phyloP scores from a whole-genome alignment of 352 stramenopile species.

The Globisporangium yorkense region DNA sequence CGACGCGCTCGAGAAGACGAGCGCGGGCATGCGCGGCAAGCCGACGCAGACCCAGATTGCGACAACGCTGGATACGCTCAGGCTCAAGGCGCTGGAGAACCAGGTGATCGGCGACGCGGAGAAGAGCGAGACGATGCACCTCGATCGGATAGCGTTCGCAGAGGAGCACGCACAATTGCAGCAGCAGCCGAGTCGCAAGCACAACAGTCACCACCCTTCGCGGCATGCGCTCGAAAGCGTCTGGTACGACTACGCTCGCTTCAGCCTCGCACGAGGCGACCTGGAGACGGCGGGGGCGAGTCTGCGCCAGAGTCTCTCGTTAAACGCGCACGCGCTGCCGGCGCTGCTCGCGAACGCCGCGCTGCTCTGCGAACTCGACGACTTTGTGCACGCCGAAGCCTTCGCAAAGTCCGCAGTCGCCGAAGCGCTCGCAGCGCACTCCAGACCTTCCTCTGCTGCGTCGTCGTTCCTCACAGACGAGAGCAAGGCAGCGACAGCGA shows the following conservation, averaged over 20 bases:
- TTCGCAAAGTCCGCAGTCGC: constrained; percentile 39
- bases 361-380: constrained; percentile 52
- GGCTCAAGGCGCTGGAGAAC: constrained; percentile 57
- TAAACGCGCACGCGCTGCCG: constrained; percentile 32
- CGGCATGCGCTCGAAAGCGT: constrained; percentile 19
- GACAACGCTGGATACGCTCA: constrained; percentile 27
- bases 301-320: constrained; percentile 50
- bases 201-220: constrained; percentile 3
- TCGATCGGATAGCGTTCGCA: constrained; percentile 56
- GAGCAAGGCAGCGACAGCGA: neutral
- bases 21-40: constrained; percentile 13
- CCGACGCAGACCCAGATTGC: constrained; percentile 22
- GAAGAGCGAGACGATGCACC: constrained; percentile 56
- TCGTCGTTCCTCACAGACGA: neutral
- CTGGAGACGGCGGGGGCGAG: constrained; percentile 49
- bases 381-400: constrained; percentile 35
- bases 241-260: constrained; percentile 66
- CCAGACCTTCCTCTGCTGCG: neutral
- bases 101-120: constrained; percentile 60
- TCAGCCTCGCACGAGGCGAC: constrained; percentile 39
- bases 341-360: constrained; percentile 45
- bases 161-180: constrained; percentile 18
- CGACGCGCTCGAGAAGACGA: constrained; percentile 28
- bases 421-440: constrained; percentile 16
- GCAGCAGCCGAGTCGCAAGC: constrained; percentile 4